A percentile compares a stretch with the other conserved stretches of the same genome.
Conservation (phyloP, 176 grass and related monocot species). For the Phyllostachys edulis region DNA sequence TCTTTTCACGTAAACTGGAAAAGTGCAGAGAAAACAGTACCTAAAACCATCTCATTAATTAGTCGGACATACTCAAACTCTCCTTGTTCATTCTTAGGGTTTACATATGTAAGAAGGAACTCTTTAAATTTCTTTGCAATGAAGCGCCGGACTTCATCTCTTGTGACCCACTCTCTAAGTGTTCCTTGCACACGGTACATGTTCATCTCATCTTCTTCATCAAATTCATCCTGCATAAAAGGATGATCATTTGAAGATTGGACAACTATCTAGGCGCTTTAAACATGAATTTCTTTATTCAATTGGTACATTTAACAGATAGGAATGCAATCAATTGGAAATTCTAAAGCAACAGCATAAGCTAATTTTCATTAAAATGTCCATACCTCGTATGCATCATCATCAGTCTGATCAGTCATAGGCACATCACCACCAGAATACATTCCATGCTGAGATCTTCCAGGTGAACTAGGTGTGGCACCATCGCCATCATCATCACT, state of each 20-base stretch:
- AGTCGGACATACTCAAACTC: conserved; percentile 91
- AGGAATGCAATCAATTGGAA: background rate
- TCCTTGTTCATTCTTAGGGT: conserved; percentile 92
- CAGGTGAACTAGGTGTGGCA: conserved; percentile 82
- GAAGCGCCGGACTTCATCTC: conserved; percentile 94
- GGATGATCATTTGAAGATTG: background rate
- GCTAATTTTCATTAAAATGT: conserved; percentile 20
- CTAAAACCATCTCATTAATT: conserved; percentile 97
- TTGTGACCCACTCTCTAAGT: conserved; percentile 89
- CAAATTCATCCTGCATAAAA: conserved; percentile 80
- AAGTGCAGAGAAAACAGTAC: conserved; percentile 39
- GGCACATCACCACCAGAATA: conserved; percentile 74
- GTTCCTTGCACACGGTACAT: conserved; percentile 98
- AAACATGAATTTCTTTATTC: background rate
- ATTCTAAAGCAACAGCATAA: conserved; percentile 24
- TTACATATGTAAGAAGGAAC: conserved; percentile 94
- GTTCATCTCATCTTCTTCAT: conserved; percentile 94
- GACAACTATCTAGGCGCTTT: background rate
- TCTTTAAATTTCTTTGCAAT: conserved; percentile 99
- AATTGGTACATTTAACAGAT: background rate
- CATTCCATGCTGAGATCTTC: conserved; percentile 73
- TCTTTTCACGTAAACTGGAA: background rate
- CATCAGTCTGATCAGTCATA: conserved; percentile 91
- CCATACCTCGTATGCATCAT: conserved; percentile 85
- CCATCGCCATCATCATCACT: conserved; percentile 85